Evolutionary conservation across 2,329 filamentous ascomycete genomes (phyloP).

Genomic region (Grosmannia clavigera): DNA sequence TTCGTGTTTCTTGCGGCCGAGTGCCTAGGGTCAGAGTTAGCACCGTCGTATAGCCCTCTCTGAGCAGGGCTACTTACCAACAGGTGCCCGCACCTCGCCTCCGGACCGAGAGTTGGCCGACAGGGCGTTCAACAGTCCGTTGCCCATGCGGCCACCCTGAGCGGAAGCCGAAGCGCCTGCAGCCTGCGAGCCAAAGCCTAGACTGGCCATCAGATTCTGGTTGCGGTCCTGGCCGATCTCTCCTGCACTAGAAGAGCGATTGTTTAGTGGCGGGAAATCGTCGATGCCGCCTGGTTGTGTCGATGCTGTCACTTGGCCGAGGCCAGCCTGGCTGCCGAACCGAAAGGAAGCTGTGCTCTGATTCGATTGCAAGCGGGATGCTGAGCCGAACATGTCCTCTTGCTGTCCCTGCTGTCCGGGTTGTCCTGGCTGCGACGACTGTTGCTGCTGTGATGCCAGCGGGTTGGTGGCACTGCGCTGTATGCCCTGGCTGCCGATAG

Average conservation of each 20-base stretch:
- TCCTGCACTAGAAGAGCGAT: slow-evolving; percentile 37
- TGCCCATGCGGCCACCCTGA: slow-evolving; percentile 32
- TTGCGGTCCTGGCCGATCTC: slow-evolving; percentile 45
- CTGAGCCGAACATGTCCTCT: slow-evolving; percentile 30
- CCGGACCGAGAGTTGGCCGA: slow-evolving; percentile 42
- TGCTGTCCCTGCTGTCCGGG: slow-evolving; percentile 33
- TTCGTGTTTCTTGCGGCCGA: slow-evolving; percentile 32
- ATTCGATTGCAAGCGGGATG: slow-evolving; percentile 23
- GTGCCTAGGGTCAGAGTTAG: slow-evolving; percentile 15
- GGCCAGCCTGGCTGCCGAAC: slow-evolving; percentile 36
- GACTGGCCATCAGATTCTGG: slow-evolving; percentile 37
- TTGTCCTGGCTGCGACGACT: background rate
- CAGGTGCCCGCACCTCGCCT: slow-evolving; percentile 36
- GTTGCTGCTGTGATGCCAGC: slow-evolving; percentile 22
- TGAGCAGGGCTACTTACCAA: slow-evolving; percentile 19
- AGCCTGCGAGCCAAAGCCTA: slow-evolving; percentile 39
- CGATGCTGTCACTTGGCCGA: slow-evolving; percentile 26
- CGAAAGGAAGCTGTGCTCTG: slow-evolving; percentile 35
- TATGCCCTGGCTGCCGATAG: slow-evolving; percentile 30
- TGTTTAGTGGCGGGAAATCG: slow-evolving; percentile 52
- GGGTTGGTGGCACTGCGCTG: slow-evolving; percentile 40
- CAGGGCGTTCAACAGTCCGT: slow-evolving; percentile 52
- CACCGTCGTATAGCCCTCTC: background rate
- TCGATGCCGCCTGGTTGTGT: slow-evolving; percentile 37
- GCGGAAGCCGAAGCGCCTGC: slow-evolving; percentile 14